Base-by-base conservation (phyloP, 768 basidiomycete species). In the Trametopsis cervina region DNA sequence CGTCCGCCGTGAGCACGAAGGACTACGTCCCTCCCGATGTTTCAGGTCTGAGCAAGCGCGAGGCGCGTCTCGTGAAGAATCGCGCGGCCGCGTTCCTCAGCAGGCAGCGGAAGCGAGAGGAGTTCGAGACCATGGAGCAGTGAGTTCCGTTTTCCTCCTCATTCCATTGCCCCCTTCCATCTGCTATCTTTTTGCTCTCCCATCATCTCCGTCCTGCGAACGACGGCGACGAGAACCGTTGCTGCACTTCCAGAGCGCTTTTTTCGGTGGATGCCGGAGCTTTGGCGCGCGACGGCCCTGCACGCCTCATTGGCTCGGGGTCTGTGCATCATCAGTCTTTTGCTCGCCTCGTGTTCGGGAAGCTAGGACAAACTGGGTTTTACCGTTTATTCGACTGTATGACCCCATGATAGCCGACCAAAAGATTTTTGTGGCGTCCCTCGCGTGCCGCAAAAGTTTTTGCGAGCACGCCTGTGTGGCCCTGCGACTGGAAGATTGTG, bases 121-220 rank as follows among this genome's bases (percentile, higher is more conserved):
- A 92, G 69, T 93, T 90, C 60, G 90, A 93, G 68, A 72, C 63
- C 59, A 91, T 93, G 87, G 90, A 92, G 73, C 68, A 85, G 88
- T 91, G 69, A 69, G 85, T 81, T 47, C 7, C 22, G 9, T 23
- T 17, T n/a, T n/a, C n/a, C n/a, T n/a, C n/a, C n/a, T n/a, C n/a
- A n/a, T n/a, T n/a, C n/a, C n/a, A n/a, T n/a, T n/a, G n/a, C n/a
- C n/a, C n/a, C n/a, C n/a, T n/a, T n/a, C 36, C 26, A 25, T 15
- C 6, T 33, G 29, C 29, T 33, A 15, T 33, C 29, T 7, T 33
- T 33, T 33, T 22, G 6, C 20, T 22, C n/a, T 11, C 17, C 17
- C 39, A 40, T 11, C 37, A 21, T 39, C 45, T 21, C 20, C 20
- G 24, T 46, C 35, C 15, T 33, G 7, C 9, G 29, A 7, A 33